Conservation (phyloP, 2,329 filamentous ascomycete genomes). For the Penicillium brevicompactum region DNA sequence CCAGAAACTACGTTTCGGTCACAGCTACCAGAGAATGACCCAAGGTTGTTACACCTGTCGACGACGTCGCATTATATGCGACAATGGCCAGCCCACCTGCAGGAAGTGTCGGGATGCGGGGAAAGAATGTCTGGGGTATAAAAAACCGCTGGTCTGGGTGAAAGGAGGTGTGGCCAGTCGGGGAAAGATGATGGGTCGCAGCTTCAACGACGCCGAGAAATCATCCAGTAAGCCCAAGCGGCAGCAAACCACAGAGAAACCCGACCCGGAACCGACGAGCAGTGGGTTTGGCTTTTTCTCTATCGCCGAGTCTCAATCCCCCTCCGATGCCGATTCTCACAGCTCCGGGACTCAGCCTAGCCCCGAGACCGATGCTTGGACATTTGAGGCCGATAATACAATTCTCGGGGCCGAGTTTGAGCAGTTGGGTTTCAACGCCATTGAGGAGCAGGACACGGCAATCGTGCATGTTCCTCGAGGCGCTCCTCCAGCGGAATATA, state of each 20-base stretch:
- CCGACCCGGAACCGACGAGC: not conserved
- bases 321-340: constrained; percentile 19
- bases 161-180: constrained; percentile 48
- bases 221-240: constrained; percentile 3
- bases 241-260: not conserved
- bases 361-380: constrained; percentile 19
- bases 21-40: constrained; percentile 32
- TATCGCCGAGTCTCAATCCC: constrained; percentile 12
- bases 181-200: constrained; percentile 56
- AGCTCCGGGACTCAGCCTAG: constrained; percentile 18
- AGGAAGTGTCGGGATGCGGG: constrained; percentile 46
- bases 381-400: constrained; percentile 9
- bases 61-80: constrained; percentile 47
- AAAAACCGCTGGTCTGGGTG: constrained; percentile 46
- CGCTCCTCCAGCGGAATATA: constrained; percentile 14
- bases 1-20: constrained; percentile 3
- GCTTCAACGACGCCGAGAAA: constrained; percentile 45
- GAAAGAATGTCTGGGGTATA: constrained; percentile 47
- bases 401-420: not conserved
- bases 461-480: constrained; percentile 19
- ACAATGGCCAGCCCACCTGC: constrained; percentile 45
- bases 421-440: not conserved
- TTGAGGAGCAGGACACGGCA: constrained; percentile 11
- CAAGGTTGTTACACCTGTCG: constrained; percentile 49
- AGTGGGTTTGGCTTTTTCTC: constrained; percentile 12